Base-by-base conservation (phyloP, 257 asterid species). In the Eustoma russellianum region DNA sequence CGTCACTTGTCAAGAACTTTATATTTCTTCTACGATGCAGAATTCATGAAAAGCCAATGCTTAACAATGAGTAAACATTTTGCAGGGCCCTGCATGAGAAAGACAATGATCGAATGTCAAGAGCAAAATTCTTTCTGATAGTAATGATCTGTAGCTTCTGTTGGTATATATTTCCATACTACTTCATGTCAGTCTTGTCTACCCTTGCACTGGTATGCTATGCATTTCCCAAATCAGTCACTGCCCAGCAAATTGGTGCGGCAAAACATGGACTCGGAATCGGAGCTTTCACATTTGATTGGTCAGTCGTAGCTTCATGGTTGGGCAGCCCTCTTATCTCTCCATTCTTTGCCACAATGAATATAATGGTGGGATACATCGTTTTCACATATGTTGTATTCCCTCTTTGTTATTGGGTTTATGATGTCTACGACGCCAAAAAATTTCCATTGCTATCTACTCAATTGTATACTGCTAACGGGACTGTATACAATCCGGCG, bases 221-320 rank as follows among this genome's bases (percentile, higher is more conserved):
- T 60, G 57, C 65, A 4, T 79, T 44, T 54, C 82, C 83, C 2
- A 75, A 62, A 11, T 88, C 95, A 1, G 77, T 79, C 0, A 63
- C 70, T 0, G 85, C 79, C 10, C 86, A 85, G 13, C 78, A 80
- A 46, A 47, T 88, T 12, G 95, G 97, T 1, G 79, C 97, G 0
- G 95, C 95, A 9, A 49, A 71, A 68, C n/a, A 0, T 1, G 0
- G 97, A 95, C 2, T 85, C 82, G 0, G 95, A 94, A 45, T 88
- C 9, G 79, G 50, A 1, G 63, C 97, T 43, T 53, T 85, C 54
- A 74, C 92, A 33, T 14, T 81, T 0, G 95, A 85, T 34, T 88
- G 95, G 95, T 33, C 83, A 0, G 72, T 63, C 1, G 70, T 85
- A 5, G 81, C 86, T 2, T 67, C 87, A 0, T 85, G 17, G 46